Conservation (phyloP, 2,329 filamentous ascomycete species). For the Cytospora piceae region DNA sequence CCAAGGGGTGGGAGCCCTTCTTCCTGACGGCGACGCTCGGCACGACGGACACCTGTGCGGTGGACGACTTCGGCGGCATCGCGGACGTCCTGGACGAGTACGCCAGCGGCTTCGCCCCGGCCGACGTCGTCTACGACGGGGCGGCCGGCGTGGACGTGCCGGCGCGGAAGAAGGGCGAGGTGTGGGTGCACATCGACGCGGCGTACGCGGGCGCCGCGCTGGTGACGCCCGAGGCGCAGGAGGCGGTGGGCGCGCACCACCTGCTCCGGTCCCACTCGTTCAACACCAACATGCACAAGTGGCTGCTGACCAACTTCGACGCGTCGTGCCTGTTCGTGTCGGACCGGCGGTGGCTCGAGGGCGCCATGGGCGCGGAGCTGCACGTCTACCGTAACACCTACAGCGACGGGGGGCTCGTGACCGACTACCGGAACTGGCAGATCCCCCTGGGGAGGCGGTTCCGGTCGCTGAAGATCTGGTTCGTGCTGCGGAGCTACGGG, state of each 20-base stretch:
- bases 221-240: slow-evolving; percentile 77
- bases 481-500: slow-evolving; percentile 84
- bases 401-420: slow-evolving; percentile 81
- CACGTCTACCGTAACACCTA: slow-evolving; percentile 67
- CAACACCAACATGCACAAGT: slow-evolving; percentile 97
- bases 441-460: slow-evolving; percentile 90
- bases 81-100: slow-evolving; percentile 50
- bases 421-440: slow-evolving; percentile 97
- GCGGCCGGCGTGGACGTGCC: not conserved
- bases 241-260: slow-evolving; percentile 49
- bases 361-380: slow-evolving; percentile 80
- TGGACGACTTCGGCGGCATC: slow-evolving; percentile 79
- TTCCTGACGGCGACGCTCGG: slow-evolving; percentile 84
- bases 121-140: not conserved
- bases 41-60: slow-evolving; percentile 84
- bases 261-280: slow-evolving; percentile 80
- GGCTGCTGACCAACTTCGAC: slow-evolving; percentile 94
- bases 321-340: slow-evolving; percentile 79
- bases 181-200: slow-evolving; percentile 95
- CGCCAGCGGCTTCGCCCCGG: slow-evolving; percentile 30
- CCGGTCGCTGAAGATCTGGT: slow-evolving; percentile 91
- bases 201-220: slow-evolving; percentile 90
- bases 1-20: slow-evolving; percentile 78
- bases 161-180: slow-evolving; percentile 44
- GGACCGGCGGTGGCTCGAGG: slow-evolving; percentile 74